Evolutionary conservation across 495 filamentous ascomycete genomes (phyloP).

Genomic region (Parathielavia appendiculata): DNA sequence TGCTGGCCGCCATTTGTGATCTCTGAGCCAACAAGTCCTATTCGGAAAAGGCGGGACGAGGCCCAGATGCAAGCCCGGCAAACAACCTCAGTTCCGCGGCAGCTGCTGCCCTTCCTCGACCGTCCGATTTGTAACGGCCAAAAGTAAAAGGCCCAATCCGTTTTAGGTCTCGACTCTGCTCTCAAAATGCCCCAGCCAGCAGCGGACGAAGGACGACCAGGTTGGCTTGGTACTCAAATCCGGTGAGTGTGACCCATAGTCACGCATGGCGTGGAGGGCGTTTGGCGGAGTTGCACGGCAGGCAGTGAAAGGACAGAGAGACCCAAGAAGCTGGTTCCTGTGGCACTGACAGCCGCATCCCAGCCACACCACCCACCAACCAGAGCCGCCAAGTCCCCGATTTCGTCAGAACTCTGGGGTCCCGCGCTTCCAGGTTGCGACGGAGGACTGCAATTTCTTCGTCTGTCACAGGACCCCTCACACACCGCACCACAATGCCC

Average conservation of each 20-base stretch:
- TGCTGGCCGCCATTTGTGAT: too few relatives aligned
- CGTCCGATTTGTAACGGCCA: too few relatives aligned
- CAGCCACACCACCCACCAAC: constrained; percentile 12
- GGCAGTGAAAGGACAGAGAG: neutral
- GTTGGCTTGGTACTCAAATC: neutral
- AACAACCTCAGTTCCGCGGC: too few relatives aligned
- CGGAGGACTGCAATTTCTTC: constrained; percentile 26
- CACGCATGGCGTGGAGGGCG: neutral
- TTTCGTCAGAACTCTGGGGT: constrained; percentile 27
- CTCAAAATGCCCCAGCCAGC: too few relatives aligned
- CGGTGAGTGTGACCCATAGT: too few relatives aligned
- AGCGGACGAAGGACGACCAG: neutral
- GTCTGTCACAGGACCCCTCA: constrained; percentile 19
- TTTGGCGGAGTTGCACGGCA: neutral
- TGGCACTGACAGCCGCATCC: constrained; percentile 8
- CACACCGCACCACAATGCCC: constrained; percentile 19
- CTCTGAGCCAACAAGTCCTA: too few relatives aligned
- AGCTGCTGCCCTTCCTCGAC: too few relatives aligned
- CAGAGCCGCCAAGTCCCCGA: constrained; percentile 7
- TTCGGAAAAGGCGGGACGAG: too few relatives aligned
- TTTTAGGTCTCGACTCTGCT: too few relatives aligned
- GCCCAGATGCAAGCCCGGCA: too few relatives aligned
- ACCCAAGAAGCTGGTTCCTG: constrained; percentile 6
- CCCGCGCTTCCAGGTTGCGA: constrained; percentile 17
- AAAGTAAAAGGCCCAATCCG: too few relatives aligned